Conservation (phyloP, 352 stramenopile genomes). For the Pythium sp. region DNA sequence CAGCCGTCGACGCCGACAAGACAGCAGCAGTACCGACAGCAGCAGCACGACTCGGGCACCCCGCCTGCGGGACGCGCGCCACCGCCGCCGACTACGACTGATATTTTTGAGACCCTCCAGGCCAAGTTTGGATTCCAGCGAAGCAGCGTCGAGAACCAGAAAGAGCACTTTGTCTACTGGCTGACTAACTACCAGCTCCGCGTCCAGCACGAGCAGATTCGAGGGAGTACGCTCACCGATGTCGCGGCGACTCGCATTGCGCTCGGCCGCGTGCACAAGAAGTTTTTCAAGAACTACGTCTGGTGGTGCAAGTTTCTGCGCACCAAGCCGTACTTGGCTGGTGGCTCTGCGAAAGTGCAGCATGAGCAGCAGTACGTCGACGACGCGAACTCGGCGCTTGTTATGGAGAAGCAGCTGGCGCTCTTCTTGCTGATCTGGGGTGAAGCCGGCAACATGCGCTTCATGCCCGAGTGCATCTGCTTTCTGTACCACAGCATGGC, state of each 20-base stretch:
- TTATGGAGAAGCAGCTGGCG: constrained; percentile 71
- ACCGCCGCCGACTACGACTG: constrained; percentile 23
- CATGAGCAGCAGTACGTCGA: constrained; percentile 42
- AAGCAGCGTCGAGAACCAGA: constrained; percentile 77
- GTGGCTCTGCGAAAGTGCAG: constrained; percentile 4
- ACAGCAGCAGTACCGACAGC: constrained; percentile 10
- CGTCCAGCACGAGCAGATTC: constrained; percentile 38
- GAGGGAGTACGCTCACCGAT: constrained; percentile 28
- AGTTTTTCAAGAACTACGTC: constrained; percentile 91
- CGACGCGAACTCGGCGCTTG: constrained; percentile 33
- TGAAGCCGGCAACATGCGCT: constrained; percentile 80
- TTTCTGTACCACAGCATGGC: constrained; percentile 85
- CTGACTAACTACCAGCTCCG: constrained; percentile 84
- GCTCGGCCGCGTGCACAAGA: constrained; percentile 58
- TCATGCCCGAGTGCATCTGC: constrained; percentile 89
- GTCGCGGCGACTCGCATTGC: constrained; percentile 50
- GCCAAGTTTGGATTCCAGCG: constrained; percentile 80
- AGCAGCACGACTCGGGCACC: constrained; percentile 3
- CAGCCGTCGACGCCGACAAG: not conserved
- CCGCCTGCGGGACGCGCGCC: constrained; percentile 10
- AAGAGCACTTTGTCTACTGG: constrained; percentile 84
- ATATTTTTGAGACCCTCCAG: constrained; percentile 77
- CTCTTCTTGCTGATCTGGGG: constrained; percentile 84
- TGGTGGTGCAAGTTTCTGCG: constrained; percentile 95
- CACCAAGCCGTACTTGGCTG: constrained; percentile 46